Evolutionary conservation across 2,329 filamentous ascomycete genomes (phyloP), one percentile per base, ranked within the genome.

Genomic region (Penicillium sp.): DNA sequence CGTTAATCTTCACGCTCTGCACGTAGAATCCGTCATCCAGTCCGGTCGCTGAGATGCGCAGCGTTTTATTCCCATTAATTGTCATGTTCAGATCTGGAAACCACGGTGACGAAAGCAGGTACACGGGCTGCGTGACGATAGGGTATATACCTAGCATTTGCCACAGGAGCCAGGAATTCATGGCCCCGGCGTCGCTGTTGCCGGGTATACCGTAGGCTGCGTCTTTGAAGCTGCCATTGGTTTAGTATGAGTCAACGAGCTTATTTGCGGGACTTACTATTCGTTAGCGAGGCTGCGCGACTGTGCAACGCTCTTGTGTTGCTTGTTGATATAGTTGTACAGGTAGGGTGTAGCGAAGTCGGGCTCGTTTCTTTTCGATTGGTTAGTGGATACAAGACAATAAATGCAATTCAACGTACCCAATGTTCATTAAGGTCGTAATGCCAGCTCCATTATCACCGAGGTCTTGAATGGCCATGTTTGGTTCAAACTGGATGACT

Each of bases 291-390:
- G 77, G 49, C 73, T 75, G 49, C 87, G 81, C 37, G 82, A 83
- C 58, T 82, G 79, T 57, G 81, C 69, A n/a, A 89, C 85, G 20
- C 80, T 81, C 45, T 85, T 82, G 62, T 84, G 81, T 67, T 89
- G 87, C 47, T 84, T 81, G 59, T 83, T 83, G 55, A 84, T 82
- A 69, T 84, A 90, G 71, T 88, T 86, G 77, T 87, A 90, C 4
- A 90, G 77, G 68, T 86, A 90, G 0, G 86, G 86, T 0, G 82
- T 84, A 0, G 81, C 82, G 70, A 90, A 89, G 64, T 81, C 82
- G 0, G 86, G 85, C 69, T 89, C 84, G 66, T 89, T 89, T 25
- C 85, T 85, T 43, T 31, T 35, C 11, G 9, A 29, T 31, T n/a
- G 11, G 40, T 41, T 43, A 29, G n/a, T 22, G 11, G 2, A 27